Evolutionary conservation across 257 asterid species (phyloP).

Genomic region (Capsicum rhomboideum): DNA sequence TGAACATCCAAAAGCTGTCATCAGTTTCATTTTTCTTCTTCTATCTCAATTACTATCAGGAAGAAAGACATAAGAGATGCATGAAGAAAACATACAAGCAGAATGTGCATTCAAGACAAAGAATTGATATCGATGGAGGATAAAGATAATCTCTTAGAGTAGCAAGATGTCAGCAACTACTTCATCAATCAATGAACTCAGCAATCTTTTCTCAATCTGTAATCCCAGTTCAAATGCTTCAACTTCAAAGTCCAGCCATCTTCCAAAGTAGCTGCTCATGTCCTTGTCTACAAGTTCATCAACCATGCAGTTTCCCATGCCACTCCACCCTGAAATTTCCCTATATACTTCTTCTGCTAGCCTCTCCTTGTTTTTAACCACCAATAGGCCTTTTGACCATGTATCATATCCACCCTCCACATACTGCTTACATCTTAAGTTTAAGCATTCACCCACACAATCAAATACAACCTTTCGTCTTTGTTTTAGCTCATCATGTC

Average conservation of each 20-base stretch:
- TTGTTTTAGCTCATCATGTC: slow-evolving; percentile 18
- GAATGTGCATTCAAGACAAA: neutral
- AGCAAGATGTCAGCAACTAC: slow-evolving; percentile 55
- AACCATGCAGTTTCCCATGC: slow-evolving; percentile 53
- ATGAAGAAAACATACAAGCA: neutral
- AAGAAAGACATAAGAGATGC: neutral
- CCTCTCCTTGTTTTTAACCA: slow-evolving; percentile 37
- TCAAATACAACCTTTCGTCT: slow-evolving; percentile 53
- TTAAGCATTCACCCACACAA: slow-evolving; percentile 59
- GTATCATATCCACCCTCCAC: slow-evolving; percentile 41
- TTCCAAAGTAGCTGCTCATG: slow-evolving; percentile 71
- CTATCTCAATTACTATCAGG: neutral
- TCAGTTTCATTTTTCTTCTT: neutral
- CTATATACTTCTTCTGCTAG: slow-evolving; percentile 56
- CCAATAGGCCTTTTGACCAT: slow-evolving; percentile 50
- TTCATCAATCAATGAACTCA: slow-evolving; percentile 70
- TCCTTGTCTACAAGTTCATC: slow-evolving; percentile 92
- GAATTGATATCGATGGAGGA: neutral
- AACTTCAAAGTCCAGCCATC: slow-evolving; percentile 72
- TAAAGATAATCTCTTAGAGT: slow-evolving; percentile 19
- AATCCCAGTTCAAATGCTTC: slow-evolving; percentile 78
- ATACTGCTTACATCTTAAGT: slow-evolving; percentile 39
- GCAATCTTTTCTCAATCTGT: slow-evolving; percentile 56
- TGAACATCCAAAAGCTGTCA: neutral
- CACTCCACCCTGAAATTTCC: slow-evolving; percentile 59